These are phyloP conservation scores for Rhododendron henanense DNA, from an alignment of 148 eudicot species.

Conservation along the genomic window DNA sequence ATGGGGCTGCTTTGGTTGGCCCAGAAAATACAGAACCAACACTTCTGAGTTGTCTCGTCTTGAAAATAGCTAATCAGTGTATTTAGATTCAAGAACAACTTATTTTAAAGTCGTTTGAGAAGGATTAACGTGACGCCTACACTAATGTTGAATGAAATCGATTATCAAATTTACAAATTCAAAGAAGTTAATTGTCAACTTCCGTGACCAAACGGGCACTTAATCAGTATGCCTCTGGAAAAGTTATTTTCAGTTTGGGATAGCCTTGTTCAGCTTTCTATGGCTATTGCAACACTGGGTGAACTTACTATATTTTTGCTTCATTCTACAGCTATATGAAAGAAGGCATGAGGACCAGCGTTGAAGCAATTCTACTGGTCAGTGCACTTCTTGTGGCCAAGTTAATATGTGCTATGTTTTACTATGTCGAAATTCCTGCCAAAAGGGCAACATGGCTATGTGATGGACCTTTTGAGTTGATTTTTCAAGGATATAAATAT, in stretches of 20 bases:
- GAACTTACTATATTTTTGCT: background rate
- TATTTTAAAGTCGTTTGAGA: background rate
- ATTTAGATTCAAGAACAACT: background rate
- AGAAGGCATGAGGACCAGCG: constrained; percentile 99
- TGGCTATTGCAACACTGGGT: background rate
- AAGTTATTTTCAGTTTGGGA: background rate
- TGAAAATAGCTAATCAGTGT: background rate
- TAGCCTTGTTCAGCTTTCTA: background rate
- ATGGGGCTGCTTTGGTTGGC: background rate
- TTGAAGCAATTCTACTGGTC: constrained; percentile 88
- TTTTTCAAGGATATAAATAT: background rate
- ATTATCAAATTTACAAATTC: background rate
- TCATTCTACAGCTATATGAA: constrained; percentile 56
- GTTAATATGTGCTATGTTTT: background rate
- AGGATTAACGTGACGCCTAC: background rate
- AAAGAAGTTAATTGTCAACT: background rate
- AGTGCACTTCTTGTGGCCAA: background rate
- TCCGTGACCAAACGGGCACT: background rate
- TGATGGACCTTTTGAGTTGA: background rate
- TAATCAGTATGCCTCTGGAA: background rate
- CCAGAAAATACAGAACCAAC: background rate
- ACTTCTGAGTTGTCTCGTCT: background rate
- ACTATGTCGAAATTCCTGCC: background rate
- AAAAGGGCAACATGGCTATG: background rate
- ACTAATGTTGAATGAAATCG: background rate